Conservation (phyloP, 2,329 filamentous ascomycete species). For the Calycina herbarum region DNA sequence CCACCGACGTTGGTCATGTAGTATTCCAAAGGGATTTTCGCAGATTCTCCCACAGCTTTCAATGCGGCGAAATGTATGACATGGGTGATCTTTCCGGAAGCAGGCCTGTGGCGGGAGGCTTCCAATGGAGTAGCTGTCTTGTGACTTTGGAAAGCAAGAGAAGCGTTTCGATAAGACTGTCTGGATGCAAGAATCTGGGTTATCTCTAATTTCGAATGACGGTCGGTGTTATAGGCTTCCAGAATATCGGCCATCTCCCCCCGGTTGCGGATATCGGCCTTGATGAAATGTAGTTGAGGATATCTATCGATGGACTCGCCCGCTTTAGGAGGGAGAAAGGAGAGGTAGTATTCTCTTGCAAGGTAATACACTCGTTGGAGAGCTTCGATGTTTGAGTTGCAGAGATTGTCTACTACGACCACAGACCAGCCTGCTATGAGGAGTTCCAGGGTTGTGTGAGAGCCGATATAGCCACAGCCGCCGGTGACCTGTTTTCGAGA, state of each 20-base stretch:
- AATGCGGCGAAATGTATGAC: conserved; percentile 68
- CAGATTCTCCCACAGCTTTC: conserved; percentile 65
- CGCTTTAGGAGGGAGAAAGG: neutral
- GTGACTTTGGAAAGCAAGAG: conserved; percentile 4
- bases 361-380: conserved; percentile 25
- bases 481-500: conserved; percentile 28
- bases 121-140: conserved; percentile 25
- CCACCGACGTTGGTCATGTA: conserved; percentile 67
- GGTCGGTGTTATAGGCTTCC: conserved; percentile 35
- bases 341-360: neutral
- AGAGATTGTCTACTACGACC: conserved; percentile 40
- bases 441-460: conserved; percentile 49
- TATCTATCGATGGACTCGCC: neutral
- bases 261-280: neutral
- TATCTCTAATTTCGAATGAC: neutral
- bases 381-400: conserved; percentile 38
- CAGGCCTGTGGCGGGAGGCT: conserved; percentile 13
- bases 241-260: conserved; percentile 23
- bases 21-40: conserved; percentile 58
- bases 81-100: conserved; percentile 52
- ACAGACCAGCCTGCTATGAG: conserved; percentile 50
- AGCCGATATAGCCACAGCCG: conserved; percentile 50
- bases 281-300: neutral
- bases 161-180: neutral
- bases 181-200: neutral